Conservation (phyloP, 257 asterid genomes). For the Voacanga thouarsii region DNA sequence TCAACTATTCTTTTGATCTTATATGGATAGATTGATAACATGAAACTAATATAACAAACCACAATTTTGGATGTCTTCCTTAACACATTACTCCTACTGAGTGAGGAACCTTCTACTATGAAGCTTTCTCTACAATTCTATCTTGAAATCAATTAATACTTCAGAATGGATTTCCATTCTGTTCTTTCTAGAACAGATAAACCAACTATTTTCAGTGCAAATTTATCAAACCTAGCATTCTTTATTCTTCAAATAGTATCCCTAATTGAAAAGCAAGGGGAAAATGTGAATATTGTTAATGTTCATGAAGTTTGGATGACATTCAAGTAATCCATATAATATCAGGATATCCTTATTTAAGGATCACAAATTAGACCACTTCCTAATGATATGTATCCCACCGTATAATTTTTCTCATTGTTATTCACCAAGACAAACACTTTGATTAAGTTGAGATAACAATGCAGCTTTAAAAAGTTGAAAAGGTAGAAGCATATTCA, state of each 20-base stretch:
- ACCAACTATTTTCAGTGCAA: not conserved
- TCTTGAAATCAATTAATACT: not conserved
- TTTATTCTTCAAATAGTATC: too few species aligned
- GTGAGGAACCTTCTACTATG: too few species aligned
- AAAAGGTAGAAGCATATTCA: not conserved
- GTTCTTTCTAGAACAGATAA: not conserved
- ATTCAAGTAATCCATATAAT: not conserved
- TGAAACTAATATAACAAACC: not conserved
- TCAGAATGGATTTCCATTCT: not conserved
- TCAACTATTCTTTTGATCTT: not conserved
- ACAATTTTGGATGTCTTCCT: not conserved
- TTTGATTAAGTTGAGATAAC: not conserved
- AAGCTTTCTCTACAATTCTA: not conserved
- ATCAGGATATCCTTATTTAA: not conserved
- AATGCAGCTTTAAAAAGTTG: not conserved
- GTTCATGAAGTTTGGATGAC: not conserved
- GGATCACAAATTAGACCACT: not conserved
- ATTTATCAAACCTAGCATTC: not conserved
- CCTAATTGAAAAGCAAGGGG: not conserved
- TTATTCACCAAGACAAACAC: not conserved
- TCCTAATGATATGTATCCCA: not conserved
- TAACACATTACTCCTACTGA: not conserved
- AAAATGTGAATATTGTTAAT: not conserved
- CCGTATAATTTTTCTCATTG: not conserved
- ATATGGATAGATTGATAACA: not conserved